phyloP scores from a whole-genome alignment of 164 flowering plant genomes.

The Hamamelis virginiana region DNA sequence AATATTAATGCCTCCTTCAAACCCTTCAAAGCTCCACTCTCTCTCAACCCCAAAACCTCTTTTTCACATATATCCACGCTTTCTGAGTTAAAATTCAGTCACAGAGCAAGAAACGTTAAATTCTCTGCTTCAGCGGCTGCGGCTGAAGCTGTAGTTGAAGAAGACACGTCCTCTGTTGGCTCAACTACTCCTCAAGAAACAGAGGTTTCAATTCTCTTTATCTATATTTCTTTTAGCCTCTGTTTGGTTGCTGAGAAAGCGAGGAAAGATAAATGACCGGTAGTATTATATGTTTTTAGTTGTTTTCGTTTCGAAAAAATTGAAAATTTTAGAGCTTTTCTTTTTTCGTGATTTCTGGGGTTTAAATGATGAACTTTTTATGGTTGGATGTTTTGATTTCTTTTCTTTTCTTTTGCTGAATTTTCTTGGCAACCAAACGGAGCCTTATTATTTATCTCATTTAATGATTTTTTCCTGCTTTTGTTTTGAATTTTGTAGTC shows the following conservation, averaged over 20 bases:
- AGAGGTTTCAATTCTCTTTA: constrained; percentile 2
- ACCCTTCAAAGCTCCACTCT: constrained; percentile 6
- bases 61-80: neutral
- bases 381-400: too few relatives aligned
- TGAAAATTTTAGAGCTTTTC: neutral
- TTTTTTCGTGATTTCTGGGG: neutral
- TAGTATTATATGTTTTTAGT: neutral
- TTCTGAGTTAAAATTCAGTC: neutral
- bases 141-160: neutral
- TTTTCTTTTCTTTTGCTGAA: too few relatives aligned
- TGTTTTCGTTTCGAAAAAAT: neutral
- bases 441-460: neutral
- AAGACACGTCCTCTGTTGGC: neutral
- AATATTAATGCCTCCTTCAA: constrained; percentile 2
- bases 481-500: neutral
- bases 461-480: neutral
- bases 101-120: neutral
- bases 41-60: neutral
- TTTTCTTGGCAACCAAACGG: too few relatives aligned
- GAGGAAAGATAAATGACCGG: too few relatives aligned
- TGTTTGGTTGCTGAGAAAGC: neutral
- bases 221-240: neutral
- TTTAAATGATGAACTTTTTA: neutral
- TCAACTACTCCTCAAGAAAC: neutral
- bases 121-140: neutral